These are phyloP conservation scores for Lotmaria passim DNA, from an alignment of 208 protist species.

Conservation along the genomic window DNA sequence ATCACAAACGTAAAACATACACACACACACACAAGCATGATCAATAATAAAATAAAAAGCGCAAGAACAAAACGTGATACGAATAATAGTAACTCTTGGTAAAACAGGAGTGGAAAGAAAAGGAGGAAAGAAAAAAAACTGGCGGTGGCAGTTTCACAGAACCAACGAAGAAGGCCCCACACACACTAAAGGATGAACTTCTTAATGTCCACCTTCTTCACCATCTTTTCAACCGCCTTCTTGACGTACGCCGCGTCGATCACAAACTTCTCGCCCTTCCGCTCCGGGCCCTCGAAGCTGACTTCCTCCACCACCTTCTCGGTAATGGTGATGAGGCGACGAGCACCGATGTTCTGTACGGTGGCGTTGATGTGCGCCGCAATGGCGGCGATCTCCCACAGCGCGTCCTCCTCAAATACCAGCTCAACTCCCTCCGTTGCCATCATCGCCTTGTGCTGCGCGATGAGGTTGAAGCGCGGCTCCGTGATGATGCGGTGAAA, in stretches of 20 bases:
- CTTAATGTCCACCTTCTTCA: slow-evolving; percentile 94
- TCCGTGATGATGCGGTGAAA: slow-evolving; percentile 98
- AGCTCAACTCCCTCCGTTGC: slow-evolving; percentile 96
- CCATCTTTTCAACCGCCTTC: slow-evolving; percentile 88
- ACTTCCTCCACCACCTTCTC: slow-evolving; percentile 97
- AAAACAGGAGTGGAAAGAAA: not conserved
- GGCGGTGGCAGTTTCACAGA: too few relatives aligned
- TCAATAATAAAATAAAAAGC: not conserved
- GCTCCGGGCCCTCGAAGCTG: slow-evolving; percentile 91
- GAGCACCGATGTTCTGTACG: slow-evolving; percentile 98
- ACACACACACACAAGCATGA: not conserved
- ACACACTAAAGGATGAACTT: slow-evolving; percentile 91
- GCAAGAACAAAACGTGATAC: not conserved
- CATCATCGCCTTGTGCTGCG: slow-evolving; percentile 95
- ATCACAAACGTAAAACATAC: not conserved
- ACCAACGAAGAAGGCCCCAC: too few relatives aligned
- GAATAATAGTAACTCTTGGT: not conserved
- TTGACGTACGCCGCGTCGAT: slow-evolving; percentile 92
- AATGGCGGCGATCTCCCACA: slow-evolving; percentile 95
- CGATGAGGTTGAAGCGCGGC: slow-evolving; percentile 97
- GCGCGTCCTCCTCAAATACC: slow-evolving; percentile 93
- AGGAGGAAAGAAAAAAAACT: not conserved
- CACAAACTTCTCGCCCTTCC: slow-evolving; percentile 81
- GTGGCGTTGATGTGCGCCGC: slow-evolving; percentile 96
- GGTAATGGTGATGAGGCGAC: slow-evolving; percentile 97